phyloP scores from a whole-genome alignment of 2,329 filamentous ascomycete species.

The Stenocarpella maydis region DNA sequence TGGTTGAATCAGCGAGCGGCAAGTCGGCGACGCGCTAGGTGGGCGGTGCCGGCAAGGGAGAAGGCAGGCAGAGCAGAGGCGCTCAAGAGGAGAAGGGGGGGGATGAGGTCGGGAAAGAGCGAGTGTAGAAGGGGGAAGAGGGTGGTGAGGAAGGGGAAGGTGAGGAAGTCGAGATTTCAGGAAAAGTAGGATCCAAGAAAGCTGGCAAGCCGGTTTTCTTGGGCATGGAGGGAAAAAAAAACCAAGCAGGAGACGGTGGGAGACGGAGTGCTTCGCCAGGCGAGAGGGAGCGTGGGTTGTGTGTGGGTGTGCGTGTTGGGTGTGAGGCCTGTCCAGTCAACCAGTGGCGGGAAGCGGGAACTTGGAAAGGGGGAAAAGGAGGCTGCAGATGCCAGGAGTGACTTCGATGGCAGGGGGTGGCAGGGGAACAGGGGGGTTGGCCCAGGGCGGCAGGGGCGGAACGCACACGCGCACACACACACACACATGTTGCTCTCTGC shows the following conservation, averaged over 20 bases:
- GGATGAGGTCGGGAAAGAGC: constrained; percentile 37
- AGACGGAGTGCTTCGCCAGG: constrained; percentile 14
- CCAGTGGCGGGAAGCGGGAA: constrained; percentile 26
- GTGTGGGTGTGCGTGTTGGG: constrained; percentile 9
- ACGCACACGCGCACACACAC: too few relatives aligned
- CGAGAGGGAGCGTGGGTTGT: too few relatives aligned
- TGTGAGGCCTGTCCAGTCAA: constrained; percentile 6
- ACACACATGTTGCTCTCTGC: constrained; percentile 7
- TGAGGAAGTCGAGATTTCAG: constrained; percentile 23
- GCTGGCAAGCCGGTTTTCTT: constrained; percentile 32
- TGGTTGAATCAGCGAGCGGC: constrained; percentile 32
- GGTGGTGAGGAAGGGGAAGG: constrained; percentile 26
- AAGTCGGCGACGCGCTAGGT: constrained; percentile 32
- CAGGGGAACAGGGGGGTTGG: too few relatives aligned
- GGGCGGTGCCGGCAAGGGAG: constrained; percentile 34
- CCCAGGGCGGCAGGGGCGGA: constrained; percentile 20
- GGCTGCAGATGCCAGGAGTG: constrained; percentile 36
- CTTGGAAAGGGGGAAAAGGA: constrained; percentile 36
- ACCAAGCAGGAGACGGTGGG: not conserved
- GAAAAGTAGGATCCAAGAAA: constrained; percentile 28
- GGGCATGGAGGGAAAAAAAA: constrained; percentile 19
- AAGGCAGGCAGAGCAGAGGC: constrained; percentile 33
- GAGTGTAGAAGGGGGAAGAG: constrained; percentile 32
- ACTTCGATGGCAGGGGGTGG: constrained; percentile 17
- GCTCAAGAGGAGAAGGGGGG: constrained; percentile 37